Evolutionary conservation across 148 eudicot genomes (phyloP).

Genomic region (Rhododendron henanense): DNA sequence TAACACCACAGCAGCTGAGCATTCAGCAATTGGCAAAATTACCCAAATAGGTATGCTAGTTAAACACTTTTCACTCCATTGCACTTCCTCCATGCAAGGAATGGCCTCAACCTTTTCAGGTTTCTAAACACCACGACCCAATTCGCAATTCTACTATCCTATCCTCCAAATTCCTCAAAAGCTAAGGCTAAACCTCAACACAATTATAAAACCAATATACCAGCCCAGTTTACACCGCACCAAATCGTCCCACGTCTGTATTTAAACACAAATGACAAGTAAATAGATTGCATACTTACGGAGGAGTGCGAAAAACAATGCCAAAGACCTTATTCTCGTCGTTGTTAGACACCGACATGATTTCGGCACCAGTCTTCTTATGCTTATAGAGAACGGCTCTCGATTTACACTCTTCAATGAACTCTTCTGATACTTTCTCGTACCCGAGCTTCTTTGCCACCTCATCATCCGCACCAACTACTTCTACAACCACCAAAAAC

Average conservation of each 20-base stretch:
- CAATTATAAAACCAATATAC: not conserved
- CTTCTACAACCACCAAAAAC: slow-evolving; percentile 24
- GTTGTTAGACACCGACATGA: slow-evolving; percentile 88
- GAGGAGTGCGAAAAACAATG: slow-evolving; percentile 92
- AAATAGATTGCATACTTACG: slow-evolving; percentile 46
- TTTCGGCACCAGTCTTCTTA: slow-evolving; percentile 78
- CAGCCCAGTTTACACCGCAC: not conserved
- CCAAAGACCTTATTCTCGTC: slow-evolving; percentile 99
- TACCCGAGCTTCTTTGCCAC: slow-evolving; percentile 83
- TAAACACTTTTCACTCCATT: not conserved
- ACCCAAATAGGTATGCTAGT: not conserved
- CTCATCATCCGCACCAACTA: slow-evolving; percentile 39
- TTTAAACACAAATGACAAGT: not conserved
- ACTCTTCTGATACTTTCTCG: slow-evolving; percentile 80
- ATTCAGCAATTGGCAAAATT: not conserved
- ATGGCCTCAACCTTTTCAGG: not conserved
- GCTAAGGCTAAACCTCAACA: not conserved
- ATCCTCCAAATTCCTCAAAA: not conserved
- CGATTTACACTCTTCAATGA: slow-evolving; percentile 86
- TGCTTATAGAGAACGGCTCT: slow-evolving; percentile 82
- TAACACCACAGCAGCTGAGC: not conserved
- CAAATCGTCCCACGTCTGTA: not conserved
- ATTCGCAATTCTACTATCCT: not conserved
- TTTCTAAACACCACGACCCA: not conserved
- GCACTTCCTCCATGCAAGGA: not conserved